Evolutionary conservation across 371 early-diverging fungal genomes (phyloP).

Genomic region (Funneliformis caledonium): DNA sequence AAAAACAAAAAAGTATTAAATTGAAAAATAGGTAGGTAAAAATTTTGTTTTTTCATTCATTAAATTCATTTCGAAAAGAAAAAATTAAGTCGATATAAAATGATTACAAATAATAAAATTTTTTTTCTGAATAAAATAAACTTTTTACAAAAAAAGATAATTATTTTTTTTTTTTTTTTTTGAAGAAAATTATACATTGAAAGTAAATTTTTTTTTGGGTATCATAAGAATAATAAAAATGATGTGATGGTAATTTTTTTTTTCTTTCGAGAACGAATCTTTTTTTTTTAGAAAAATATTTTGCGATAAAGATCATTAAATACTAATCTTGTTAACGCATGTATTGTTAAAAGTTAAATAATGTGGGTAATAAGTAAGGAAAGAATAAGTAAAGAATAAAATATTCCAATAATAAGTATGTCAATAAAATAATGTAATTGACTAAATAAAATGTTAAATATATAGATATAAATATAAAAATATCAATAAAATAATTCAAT

Average conservation of each 20-base stretch:
- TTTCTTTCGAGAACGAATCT: background rate
- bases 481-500: background rate
- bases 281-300: background rate
- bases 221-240: background rate
- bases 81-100: background rate
- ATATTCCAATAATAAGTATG: no score
- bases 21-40: background rate
- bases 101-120: no score
- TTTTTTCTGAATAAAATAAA: no score
- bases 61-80: no score
- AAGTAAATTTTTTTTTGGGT: background rate
- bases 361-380: background rate
- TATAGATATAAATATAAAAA: no score
- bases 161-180: background rate
- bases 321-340: background rate
- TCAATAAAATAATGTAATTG: background rate
- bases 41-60: background rate
- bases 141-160: constrained; percentile 48
- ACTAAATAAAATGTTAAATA: background rate
- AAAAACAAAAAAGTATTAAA: no score
- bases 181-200: background rate
- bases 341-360: background rate
- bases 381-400: no score
- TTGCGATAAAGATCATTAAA: background rate
- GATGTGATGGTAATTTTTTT: background rate